Evolutionary conservation across 1,139 yeast genomes (phyloP).

Genomic region (Lodderomyces pseudojiufengensis): DNA sequence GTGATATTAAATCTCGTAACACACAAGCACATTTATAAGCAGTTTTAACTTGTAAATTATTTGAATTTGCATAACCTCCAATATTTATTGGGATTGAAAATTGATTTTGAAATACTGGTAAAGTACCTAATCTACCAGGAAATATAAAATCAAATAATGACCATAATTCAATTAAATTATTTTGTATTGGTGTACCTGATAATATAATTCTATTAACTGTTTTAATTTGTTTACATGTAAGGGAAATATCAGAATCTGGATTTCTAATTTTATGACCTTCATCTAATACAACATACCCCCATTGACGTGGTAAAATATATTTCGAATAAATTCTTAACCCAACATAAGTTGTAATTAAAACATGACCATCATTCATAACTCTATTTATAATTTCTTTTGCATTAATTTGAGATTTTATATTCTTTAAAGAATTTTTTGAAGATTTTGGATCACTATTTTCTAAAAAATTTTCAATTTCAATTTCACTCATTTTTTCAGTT

Average conservation of each 20-base stretch:
- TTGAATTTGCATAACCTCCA: constrained; percentile 99
- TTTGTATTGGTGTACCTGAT: constrained; percentile 80
- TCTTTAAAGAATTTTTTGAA: constrained; percentile 23
- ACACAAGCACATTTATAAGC: constrained; percentile 96
- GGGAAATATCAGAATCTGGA: constrained; percentile 86
- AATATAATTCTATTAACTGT: constrained; percentile 81
- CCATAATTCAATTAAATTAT: constrained; percentile 89
- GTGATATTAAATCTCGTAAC: constrained; percentile 80
- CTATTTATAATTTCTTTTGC: constrained; percentile 48
- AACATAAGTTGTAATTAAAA: constrained; percentile 85
- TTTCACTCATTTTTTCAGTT: constrained; percentile 43
- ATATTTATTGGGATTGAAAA: constrained; percentile 89
- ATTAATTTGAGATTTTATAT: constrained; percentile 33
- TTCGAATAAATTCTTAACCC: constrained; percentile 80
- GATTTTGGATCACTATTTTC: constrained; percentile 47
- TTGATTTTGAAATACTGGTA: constrained; percentile 91
- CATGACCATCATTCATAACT: constrained; percentile 66
- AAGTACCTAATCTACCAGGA: constrained; percentile 90
- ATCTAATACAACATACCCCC: constrained; percentile 92
- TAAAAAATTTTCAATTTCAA: constrained; percentile 46
- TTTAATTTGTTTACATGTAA: constrained; percentile 76
- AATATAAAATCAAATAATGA: constrained; percentile 90
- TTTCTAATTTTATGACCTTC: constrained; percentile 97
- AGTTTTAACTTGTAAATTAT: constrained; percentile 92
- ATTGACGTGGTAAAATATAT: constrained; percentile 59